These are phyloP conservation scores for Ophiocordyceps camponoti-floridani DNA, from an alignment of 2,329 filamentous ascomycete genomes.

Conservation along the genomic window DNA sequence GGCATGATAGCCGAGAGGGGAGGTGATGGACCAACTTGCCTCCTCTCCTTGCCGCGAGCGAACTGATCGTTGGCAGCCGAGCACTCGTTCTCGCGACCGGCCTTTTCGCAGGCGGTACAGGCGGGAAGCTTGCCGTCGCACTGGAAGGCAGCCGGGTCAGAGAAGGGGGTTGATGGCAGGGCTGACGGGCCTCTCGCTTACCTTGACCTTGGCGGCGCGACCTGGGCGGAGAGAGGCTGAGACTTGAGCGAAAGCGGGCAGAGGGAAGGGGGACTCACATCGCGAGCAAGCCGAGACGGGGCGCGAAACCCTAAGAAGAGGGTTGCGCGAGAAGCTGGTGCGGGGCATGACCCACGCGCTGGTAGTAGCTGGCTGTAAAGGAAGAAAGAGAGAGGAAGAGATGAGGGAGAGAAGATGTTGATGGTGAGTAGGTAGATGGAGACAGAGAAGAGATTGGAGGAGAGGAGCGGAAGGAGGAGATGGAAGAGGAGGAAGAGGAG, in stretches of 20 bases:
- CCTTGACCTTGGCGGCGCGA: conserved; percentile 85
- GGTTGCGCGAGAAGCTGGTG: conserved; percentile 32
- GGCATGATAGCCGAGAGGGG: not conserved
- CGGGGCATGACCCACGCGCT: conserved; percentile 20
- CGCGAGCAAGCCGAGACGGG: conserved; percentile 66
- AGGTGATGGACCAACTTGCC: conserved; percentile 23
- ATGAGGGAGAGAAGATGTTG: not conserved
- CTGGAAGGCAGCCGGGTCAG: conserved; percentile 19
- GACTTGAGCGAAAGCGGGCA: not conserved
- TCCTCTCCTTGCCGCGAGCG: conserved; percentile 84
- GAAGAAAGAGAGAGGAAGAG: not conserved
- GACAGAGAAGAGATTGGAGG: too few species aligned
- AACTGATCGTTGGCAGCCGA: conserved; percentile 94
- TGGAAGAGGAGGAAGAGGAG: not conserved
- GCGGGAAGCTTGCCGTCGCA: conserved; percentile 93
- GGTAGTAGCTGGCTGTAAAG: not conserved
- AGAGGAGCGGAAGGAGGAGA: not conserved
- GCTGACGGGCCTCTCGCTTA: conserved; percentile 12
- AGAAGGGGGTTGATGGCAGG: not conserved
- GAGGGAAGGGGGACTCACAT: conserved; percentile 28
- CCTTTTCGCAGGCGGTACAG: conserved; percentile 88
- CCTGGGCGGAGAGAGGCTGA: conserved; percentile 19
- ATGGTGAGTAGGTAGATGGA: not conserved
- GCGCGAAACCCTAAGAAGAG: conserved; percentile 54
- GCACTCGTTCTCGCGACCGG: conserved; percentile 70